Conservation (phyloP, 2,329 filamentous ascomycete genomes). For the Penicillium brasilianum region DNA sequence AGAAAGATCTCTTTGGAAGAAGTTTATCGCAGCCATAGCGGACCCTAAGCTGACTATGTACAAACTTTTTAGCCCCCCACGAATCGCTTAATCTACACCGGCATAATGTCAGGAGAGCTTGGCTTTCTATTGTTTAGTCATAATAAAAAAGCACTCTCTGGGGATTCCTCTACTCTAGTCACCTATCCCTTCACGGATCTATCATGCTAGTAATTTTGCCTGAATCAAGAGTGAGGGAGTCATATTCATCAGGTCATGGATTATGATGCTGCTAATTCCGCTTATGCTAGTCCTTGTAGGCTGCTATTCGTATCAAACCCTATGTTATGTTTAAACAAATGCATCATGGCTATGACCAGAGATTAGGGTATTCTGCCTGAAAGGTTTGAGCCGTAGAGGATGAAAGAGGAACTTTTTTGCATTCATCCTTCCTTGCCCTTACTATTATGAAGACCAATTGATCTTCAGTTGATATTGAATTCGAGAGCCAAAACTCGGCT, state of each 20-base stretch:
- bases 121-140: background rate
- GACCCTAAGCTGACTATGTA: background rate
- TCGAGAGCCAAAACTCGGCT: background rate
- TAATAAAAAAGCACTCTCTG: background rate
- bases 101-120: background rate
- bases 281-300: background rate
- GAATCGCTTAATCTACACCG: background rate
- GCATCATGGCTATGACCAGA: background rate
- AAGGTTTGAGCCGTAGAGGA: background rate
- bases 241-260: too few relatives aligned
- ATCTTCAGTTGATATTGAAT: background rate
- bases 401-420: background rate
- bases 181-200: background rate
- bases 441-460: background rate
- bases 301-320: background rate
- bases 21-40: background rate
- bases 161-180: background rate
- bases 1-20: background rate
- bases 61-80: background rate
- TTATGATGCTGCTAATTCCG: background rate
- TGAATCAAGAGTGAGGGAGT: too few relatives aligned
- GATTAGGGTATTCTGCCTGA: background rate
- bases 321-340: background rate
- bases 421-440: background rate
- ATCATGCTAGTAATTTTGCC: too few relatives aligned